Conservation (phyloP, 2,329 filamentous ascomycete genomes). For the Aspergillus fijiensis region DNA sequence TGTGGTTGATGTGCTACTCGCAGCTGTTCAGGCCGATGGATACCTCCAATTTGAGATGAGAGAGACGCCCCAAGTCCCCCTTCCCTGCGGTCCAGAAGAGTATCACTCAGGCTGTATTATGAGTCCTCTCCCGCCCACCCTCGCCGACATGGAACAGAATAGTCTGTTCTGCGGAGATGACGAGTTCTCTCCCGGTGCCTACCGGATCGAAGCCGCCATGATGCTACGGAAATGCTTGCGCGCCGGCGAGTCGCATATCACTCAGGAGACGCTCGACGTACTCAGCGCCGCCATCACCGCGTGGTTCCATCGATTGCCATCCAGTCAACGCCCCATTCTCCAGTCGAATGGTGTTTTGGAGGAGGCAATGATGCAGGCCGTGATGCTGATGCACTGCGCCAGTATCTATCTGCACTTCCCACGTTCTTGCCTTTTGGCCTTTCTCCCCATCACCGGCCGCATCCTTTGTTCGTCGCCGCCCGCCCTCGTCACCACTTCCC, state of each 20-base stretch:
- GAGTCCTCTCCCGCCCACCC: background rate
- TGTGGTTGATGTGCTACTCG: slow-evolving; percentile 9
- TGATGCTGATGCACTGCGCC: slow-evolving; percentile 13
- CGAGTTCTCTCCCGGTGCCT: slow-evolving; percentile 6
- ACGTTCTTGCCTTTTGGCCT: slow-evolving; percentile 2
- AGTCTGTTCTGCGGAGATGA: background rate
- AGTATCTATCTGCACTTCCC: slow-evolving; percentile 13
- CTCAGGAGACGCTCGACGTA: background rate
- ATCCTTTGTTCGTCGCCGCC: slow-evolving; percentile 5
- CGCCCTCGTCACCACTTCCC: background rate
- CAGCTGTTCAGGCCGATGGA: slow-evolving; percentile 10
- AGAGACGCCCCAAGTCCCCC: background rate
- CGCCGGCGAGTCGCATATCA: background rate
- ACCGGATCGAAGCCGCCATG: slow-evolving; percentile 6
- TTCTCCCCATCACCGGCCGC: slow-evolving; percentile 4
- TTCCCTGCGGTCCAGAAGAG: slow-evolving; percentile 3
- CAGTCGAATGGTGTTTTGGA: slow-evolving; percentile 3
- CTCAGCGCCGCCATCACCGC: slow-evolving; percentile 3
- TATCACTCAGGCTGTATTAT: background rate
- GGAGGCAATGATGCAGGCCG: slow-evolving; percentile 6
- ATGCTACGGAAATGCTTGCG: slow-evolving; percentile 11
- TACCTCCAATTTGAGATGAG: background rate
- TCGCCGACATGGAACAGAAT: background rate
- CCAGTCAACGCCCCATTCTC: background rate
- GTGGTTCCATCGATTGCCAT: slow-evolving; percentile 7